These are phyloP conservation scores for Gracilaria gracilis DNA, from an alignment of 23 red algal genomes.

Conservation along the genomic window DNA sequence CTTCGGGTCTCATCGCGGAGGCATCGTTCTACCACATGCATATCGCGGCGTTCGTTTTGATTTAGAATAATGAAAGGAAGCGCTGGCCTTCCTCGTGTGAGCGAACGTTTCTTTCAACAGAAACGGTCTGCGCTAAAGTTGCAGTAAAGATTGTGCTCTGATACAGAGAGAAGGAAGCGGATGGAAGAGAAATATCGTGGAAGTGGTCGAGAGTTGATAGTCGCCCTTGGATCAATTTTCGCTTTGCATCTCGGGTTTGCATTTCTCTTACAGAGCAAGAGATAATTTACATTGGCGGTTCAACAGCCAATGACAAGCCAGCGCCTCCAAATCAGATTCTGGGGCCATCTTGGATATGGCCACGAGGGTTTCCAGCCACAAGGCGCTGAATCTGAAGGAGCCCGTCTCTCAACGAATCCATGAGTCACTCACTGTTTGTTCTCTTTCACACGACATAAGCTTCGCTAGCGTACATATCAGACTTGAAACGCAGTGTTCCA, in stretches of 20 bases:
- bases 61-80: background rate
- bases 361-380: background rate
- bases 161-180: no score
- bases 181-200: no score
- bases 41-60: background rate
- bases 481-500: no score
- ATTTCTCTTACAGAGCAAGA: conserved; percentile 12
- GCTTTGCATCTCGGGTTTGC: background rate
- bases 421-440: background rate
- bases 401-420: background rate
- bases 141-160: no score
- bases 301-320: background rate
- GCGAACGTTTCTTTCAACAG: no score
- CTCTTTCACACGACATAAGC: background rate
- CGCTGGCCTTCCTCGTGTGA: no score
- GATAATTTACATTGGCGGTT: no score
- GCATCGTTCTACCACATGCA: background rate
- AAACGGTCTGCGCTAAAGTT: no score
- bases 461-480: background rate
- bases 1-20: background rate
- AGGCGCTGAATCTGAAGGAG: background rate
- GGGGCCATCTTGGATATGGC: background rate
- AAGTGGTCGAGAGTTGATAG: no score
- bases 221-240: no score
- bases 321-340: background rate